Evolutionary conservation across 495 filamentous ascomycete species (phyloP), one percentile per base, ranked within the genome.

Genomic region (Cenococcum geophilum): DNA sequence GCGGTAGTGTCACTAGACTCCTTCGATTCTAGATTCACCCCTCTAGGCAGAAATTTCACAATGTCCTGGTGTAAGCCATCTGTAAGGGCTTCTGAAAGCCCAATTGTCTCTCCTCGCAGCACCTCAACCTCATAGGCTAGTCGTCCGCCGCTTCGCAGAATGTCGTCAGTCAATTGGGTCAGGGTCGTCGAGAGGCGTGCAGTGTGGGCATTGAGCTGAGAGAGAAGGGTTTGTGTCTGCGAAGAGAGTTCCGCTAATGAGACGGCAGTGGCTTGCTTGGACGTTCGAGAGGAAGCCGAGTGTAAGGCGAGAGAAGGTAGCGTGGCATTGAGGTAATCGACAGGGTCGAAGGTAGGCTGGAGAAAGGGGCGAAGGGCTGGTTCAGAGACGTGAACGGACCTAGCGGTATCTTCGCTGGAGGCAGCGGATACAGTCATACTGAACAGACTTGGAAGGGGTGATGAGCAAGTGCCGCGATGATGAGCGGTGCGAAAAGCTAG

Each of bases 61-160:
- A 96, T 83, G 58, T 91, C 87, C 2, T 83, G 78, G 11, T 82
- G 77, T 23, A 96, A 73, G 0, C 78, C 77, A 61, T 92, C 89
- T 0, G 83, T 83, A 60, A 98, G 74, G 5, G 86, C 77, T 63
- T 96, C 91, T 0, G 86, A 85, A 48, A 96, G 73, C 34, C 84
- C 80, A 18, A 89, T 77, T 0, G 90, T 84, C 70, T 97, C 93
- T 55, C 92, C 92, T 6, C 91, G 85, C 9, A 98, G 74, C 8
- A 97, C 82, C 70, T 98, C 93, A 9, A 98, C 92, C 68, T 97
- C 90, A 73, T 98, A 98, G 25, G 91, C 89, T 21, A 98, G 78
- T 10, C 95, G 82, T 61, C 87, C 85, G 22, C 89, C 87, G 64
- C 89, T 86, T 50, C 93, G 83, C 20, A 98, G 78, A 61, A 98